These are phyloP conservation scores for Sanguinoderma infundibulare DNA, from an alignment of 1,284 basidiomycete species.

Conservation along the genomic window DNA sequence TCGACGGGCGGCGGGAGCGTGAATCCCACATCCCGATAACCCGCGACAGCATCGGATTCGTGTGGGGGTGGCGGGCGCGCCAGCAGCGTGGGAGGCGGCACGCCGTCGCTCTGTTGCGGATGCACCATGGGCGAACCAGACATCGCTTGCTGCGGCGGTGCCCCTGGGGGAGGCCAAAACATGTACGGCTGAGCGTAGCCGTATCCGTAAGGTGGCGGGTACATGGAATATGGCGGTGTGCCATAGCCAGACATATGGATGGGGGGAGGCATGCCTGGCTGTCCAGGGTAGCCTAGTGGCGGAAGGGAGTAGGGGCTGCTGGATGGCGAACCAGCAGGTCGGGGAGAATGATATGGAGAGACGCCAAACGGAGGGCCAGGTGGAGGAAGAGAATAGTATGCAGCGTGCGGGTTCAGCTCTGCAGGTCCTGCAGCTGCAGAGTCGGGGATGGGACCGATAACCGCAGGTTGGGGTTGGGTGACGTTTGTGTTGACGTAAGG, in stretches of 20 bases:
- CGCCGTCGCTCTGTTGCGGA: conserved; percentile 18
- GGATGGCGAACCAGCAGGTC: conserved; percentile 29
- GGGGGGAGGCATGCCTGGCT: conserved; percentile 21
- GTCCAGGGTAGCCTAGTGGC: conserved; percentile 23
- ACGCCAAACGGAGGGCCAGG: conserved; percentile 22
- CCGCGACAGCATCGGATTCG: conserved; percentile 37
- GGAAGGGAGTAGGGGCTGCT: conserved; percentile 30
- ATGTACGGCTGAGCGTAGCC: conserved; percentile 28
- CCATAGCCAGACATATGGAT: conserved; percentile 28
- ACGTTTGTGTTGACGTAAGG: conserved; percentile 18
- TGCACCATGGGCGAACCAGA: conserved; percentile 3
- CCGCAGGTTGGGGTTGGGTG: conserved; percentile 9
- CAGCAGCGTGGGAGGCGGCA: conserved; percentile 37
- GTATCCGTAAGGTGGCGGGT: conserved; percentile 28
- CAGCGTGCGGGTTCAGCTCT: conserved; percentile 15
- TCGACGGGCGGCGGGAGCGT: conserved; percentile 24
- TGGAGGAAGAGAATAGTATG: conserved; percentile 25
- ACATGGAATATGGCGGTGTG: conserved; percentile 37
- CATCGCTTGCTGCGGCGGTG: conserved; percentile 8
- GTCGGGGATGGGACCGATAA: conserved; percentile 16
- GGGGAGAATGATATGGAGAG: conserved; percentile 30
- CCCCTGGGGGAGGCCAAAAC: conserved; percentile 26
- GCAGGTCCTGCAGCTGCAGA: conserved; percentile 3
- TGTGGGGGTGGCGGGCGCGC: conserved; percentile 36
- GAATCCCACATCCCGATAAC: conserved; percentile 37